A percentile compares a stretch with the other conserved stretches of the same genome.
These are phyloP conservation scores for Urtica urens DNA, from an alignment of 306 rosid genomes.

Conservation along the genomic window DNA sequence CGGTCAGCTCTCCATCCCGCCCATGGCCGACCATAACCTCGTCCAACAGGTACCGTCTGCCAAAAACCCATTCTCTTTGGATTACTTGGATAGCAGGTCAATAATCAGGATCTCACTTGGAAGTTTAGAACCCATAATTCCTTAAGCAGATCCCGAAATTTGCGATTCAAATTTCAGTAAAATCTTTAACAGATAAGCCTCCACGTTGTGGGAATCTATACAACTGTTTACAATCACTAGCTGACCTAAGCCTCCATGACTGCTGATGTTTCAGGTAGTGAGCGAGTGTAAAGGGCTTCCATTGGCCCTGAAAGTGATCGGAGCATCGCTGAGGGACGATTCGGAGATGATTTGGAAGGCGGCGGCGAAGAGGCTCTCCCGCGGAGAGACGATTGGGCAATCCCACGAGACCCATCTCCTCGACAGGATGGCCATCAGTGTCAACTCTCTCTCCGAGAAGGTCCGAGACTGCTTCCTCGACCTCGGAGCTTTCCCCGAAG, in stretches of 20 bases:
- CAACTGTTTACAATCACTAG: too few relatives aligned
- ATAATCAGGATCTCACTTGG: too few relatives aligned
- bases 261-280: constrained; percentile 41
- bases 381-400: constrained; percentile 64
- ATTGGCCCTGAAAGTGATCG: constrained; percentile 84
- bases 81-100: too few relatives aligned
- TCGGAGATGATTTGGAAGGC: constrained; percentile 60
- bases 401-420: constrained; percentile 51
- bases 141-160: too few relatives aligned
- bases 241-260: too few relatives aligned
- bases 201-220: too few relatives aligned
- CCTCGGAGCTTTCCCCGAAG: constrained; percentile 76
- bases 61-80: too few relatives aligned
- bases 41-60: constrained; percentile 81
- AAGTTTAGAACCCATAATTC: too few relatives aligned
- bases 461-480: constrained; percentile 78
- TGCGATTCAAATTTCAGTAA: too few relatives aligned
- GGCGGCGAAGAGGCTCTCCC: constrained; percentile 58
- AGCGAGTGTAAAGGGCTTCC: constrained; percentile 84
- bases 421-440: constrained; percentile 59
- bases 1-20: constrained; percentile 62
- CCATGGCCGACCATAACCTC: constrained; percentile 38
- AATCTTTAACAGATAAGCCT: too few relatives aligned
- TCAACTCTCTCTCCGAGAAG: constrained; percentile 34
- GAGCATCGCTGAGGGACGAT: constrained; percentile 67